These are phyloP conservation scores for Hypoxylon fragiforme DNA, from an alignment of 495 filamentous ascomycete genomes.

Conservation along the genomic window DNA sequence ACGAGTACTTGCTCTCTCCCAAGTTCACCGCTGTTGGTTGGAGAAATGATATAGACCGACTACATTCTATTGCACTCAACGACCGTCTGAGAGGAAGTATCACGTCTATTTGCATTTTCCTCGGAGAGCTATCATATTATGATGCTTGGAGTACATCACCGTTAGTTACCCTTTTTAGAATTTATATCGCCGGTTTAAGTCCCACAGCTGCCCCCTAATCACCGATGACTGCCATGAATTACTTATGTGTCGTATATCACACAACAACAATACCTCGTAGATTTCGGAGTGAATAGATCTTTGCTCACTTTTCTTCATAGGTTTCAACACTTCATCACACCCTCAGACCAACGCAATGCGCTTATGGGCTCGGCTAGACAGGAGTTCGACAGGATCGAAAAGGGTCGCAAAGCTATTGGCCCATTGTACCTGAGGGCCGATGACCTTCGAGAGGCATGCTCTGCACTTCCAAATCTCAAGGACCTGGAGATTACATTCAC, in stretches of 20 bases:
- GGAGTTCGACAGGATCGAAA: constrained; percentile 46
- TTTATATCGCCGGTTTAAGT: not conserved
- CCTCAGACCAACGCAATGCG: constrained; percentile 43
- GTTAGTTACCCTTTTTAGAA: constrained; percentile 22
- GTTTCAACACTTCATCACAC: constrained; percentile 48
- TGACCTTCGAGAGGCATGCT: constrained; percentile 47
- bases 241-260: too few relatives aligned
- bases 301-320: constrained; percentile 22
- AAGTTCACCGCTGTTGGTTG: constrained; percentile 50
- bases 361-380: constrained; percentile 43
- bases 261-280: too few relatives aligned
- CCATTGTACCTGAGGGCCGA: constrained; percentile 44
- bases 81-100: constrained; percentile 47
- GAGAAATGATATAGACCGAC: constrained; percentile 50
- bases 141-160: constrained; percentile 45
- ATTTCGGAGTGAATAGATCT: not conserved
- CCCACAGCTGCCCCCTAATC: not conserved
- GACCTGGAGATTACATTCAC: constrained; percentile 50
- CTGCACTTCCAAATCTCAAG: constrained; percentile 47
- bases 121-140: constrained; percentile 48
- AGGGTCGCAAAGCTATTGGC: constrained; percentile 38
- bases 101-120: constrained; percentile 49
- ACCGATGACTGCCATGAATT: too few relatives aligned
- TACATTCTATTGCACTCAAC: constrained; percentile 48
- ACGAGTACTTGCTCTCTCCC: constrained; percentile 46